A percentile compares a stretch with the other conserved stretches of the same genome.
Evolutionary conservation across 1,284 basidiomycete genomes (phyloP).

Genomic region (Rugosomyces carneus): DNA sequence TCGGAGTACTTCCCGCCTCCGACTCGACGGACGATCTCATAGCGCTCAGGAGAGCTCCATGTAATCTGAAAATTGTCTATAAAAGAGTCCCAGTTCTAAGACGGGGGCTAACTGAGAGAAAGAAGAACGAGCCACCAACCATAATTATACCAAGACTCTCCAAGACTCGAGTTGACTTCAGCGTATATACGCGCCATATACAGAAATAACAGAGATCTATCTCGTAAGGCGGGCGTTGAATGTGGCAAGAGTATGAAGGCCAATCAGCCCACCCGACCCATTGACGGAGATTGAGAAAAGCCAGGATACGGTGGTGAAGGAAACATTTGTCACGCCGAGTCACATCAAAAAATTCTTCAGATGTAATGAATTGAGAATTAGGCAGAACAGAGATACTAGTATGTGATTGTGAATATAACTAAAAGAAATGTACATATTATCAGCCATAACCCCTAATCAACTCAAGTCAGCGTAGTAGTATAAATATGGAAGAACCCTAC

Average conservation of each 20-base stretch:
- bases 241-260: slow-evolving; percentile 5
- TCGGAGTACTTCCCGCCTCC: slow-evolving; percentile 80
- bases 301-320: slow-evolving; percentile 9
- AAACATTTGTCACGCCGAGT: slow-evolving; percentile 13
- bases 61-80: slow-evolving; percentile 70
- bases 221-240: slow-evolving; percentile 3
- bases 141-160: slow-evolving; percentile 47
- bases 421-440: not conserved
- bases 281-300: slow-evolving; percentile 13
- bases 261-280: slow-evolving; percentile 16
- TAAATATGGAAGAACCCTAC: not conserved
- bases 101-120: not conserved
- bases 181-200: slow-evolving; percentile 46
- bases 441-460: not conserved
- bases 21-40: slow-evolving; percentile 75
- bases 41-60: slow-evolving; percentile 74
- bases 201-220: slow-evolving; percentile 7
- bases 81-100: not conserved
- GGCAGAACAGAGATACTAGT: not conserved
- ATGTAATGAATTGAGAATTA: not conserved
- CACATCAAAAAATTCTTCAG: slow-evolving; percentile 4
- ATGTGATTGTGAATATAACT: not conserved
- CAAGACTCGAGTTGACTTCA: slow-evolving; percentile 40
- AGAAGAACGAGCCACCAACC: slow-evolving; percentile 28
- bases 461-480: not conserved